Evolutionary conservation across 164 flowering plant species (phyloP), one percentile per base, ranked within the genome.

Genomic region (Taxillus chinensis): DNA sequence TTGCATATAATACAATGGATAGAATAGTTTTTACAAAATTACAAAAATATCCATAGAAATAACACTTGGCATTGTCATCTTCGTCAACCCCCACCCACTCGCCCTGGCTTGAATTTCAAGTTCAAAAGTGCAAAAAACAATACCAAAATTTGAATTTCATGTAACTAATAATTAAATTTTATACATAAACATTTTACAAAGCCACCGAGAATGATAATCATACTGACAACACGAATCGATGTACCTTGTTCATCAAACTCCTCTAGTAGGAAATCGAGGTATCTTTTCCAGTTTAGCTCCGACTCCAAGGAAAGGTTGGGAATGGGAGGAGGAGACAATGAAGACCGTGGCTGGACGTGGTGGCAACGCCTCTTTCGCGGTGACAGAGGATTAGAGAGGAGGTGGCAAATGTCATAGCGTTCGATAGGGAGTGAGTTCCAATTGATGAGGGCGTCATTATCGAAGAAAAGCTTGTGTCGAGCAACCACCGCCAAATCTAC

Each of bases 391-490:
- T 58, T 11, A 37, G 82, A 68, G 65, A 93, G 97, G 67, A 93
- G 95, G 69, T 93, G 95, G 41, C 98, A 95, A 39, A 88, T 96
- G 67, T 93, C 98, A 77, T 86, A 93, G 14, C 98, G 90, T 61
- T 93, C 98, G 67, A 93, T 88, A 41, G 71, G 68, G 53, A 93
- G 93, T 8, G 90, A 82, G 73, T 85, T 78, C 98, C 97, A 93
- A 0, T 82, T 85, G 38, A 93, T 83, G 38, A 93, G 86, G 2
- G 97, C 96, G 56, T 77, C 88, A 45, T 64, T 41, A 77, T 93
- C 98, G 79, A 93, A 90, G 49, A 89, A 77, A 10, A 93, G 75
- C 9, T 91, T 89, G 68, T 93, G 98, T 11, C 96, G 83, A 27
- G 97, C 98, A 2, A 77, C 70, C 43, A 90, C 80, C 69, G 82